Percentiles rank a stretch among this genome's conserved stretches.
These are phyloP conservation scores for Fraxinus latifolia DNA, from an alignment of 305 asterid species.

Conservation along the genomic window DNA sequence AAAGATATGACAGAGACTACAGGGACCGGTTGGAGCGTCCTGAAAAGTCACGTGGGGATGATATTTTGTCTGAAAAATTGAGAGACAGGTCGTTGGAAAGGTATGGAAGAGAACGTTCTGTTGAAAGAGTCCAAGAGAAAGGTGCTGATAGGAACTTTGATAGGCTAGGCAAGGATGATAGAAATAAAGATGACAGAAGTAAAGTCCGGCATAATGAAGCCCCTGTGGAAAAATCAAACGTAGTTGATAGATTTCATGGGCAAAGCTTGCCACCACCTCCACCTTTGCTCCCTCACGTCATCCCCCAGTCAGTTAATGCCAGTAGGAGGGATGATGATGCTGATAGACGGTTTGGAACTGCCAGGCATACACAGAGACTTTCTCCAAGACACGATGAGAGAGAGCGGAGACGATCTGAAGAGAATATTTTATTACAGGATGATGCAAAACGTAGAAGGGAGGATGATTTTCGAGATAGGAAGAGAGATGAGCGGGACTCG, in stretches of 20 bases:
- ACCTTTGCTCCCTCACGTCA: constrained; percentile 84
- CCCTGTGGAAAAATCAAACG: constrained; percentile 58
- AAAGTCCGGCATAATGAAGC: constrained; percentile 61
- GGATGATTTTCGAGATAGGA: constrained; percentile 86
- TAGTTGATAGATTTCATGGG: constrained; percentile 75
- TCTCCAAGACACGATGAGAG: constrained; percentile 95
- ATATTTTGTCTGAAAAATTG: constrained; percentile 60
- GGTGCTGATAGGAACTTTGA: constrained; percentile 76
- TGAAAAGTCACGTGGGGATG: constrained; percentile 83
- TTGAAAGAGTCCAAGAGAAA: constrained; percentile 75
- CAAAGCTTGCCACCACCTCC: constrained; percentile 98
- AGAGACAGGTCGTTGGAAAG: constrained; percentile 89
- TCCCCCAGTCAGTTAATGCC: constrained; percentile 76
- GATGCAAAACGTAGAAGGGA: constrained; percentile 91
- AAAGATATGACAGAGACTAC: constrained; percentile 79
- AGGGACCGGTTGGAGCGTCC: constrained; percentile 71
- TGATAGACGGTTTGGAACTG: constrained; percentile 82
- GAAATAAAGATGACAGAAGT: constrained; percentile 73
- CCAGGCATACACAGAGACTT: constrained; percentile 80
- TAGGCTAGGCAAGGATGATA: constrained; percentile 73
- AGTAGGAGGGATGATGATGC: constrained; percentile 85
- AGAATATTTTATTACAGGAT: constrained; percentile 69
- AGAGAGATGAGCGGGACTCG: constrained; percentile 86
- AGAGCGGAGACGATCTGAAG: constrained; percentile 92
- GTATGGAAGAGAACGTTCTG: constrained; percentile 86